Evolutionary conservation across 176 grass and related monocot species (phyloP).

Genomic region (Olyra latifolia): DNA sequence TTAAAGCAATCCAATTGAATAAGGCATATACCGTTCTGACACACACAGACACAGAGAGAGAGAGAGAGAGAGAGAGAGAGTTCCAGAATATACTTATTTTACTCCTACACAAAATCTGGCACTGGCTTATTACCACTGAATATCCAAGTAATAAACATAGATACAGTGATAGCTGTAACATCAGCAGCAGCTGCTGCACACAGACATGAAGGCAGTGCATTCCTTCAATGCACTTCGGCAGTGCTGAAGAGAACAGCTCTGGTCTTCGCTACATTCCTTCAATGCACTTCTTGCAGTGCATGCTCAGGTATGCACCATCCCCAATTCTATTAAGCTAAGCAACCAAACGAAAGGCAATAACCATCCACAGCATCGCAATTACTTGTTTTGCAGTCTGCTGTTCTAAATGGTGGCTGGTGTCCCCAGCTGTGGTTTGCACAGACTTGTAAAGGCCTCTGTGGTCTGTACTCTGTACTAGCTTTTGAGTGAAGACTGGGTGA

Average conservation of each 20-base stretch:
- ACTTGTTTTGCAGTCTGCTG: background rate
- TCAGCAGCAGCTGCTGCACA: background rate
- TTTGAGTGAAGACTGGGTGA: background rate
- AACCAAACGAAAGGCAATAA: background rate
- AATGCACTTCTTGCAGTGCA: background rate
- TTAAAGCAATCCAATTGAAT: slow-evolving; percentile 12
- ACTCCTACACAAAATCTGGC: background rate
- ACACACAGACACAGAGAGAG: no score
- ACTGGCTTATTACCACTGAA: background rate
- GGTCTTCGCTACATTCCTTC: background rate
- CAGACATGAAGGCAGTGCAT: background rate
- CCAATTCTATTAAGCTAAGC: background rate
- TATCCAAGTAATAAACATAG: slow-evolving; percentile 4
- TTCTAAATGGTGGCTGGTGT: background rate
- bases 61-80: background rate
- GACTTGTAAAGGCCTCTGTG: background rate
- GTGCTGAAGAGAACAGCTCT: no score
- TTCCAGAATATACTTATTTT: slow-evolving; percentile 3
- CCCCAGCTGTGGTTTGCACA: background rate
- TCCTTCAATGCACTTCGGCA: no score
- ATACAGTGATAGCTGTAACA: slow-evolving; percentile 37
- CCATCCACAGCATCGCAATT: background rate
- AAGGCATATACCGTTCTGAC: background rate
- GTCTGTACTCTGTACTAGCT: background rate
- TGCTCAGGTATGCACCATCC: background rate